phyloP scores from a whole-genome alignment of 2,329 filamentous ascomycete genomes.

The Dryadomyces quercus-mongolicae region DNA sequence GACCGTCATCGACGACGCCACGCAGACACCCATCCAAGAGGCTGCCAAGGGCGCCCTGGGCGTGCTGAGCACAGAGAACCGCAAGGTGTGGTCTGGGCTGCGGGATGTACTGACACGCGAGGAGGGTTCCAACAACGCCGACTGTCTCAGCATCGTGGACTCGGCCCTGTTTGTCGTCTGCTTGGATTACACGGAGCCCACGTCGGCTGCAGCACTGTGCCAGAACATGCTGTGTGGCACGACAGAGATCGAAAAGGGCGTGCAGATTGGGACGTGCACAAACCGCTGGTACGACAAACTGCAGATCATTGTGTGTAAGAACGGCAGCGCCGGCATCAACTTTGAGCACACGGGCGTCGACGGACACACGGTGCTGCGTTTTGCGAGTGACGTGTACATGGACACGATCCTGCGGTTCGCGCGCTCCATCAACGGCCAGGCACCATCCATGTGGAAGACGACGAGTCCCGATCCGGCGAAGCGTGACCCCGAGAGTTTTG shows the following conservation, averaged over 20 bases:
- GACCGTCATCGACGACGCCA: constrained; percentile 83
- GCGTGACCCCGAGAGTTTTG: constrained; percentile 80
- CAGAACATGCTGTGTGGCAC: constrained; percentile 98
- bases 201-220: constrained; percentile 71
- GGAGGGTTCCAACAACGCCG: constrained; percentile 83
- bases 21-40: constrained; percentile 80
- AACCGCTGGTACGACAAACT: constrained; percentile 99
- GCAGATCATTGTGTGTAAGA: constrained; percentile 98
- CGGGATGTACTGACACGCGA: constrained; percentile 80
- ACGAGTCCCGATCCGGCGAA: constrained; percentile 86
- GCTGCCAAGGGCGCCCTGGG: constrained; percentile 91
- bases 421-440: constrained; percentile 85
- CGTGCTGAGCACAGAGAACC: constrained; percentile 89
- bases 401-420: constrained; percentile 96
- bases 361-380: constrained; percentile 89
- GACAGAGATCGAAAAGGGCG: constrained; percentile 78
- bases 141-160: constrained; percentile 91
- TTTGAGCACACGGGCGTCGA: constrained; percentile 98
- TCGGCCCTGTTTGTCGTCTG: constrained; percentile 87
- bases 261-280: constrained; percentile 94
- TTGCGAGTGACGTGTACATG: constrained; percentile 92
- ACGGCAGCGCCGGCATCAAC: constrained; percentile 96
- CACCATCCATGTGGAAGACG: constrained; percentile 84
- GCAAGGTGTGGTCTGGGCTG: constrained; percentile 88
- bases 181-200: constrained; percentile 81